Base-by-base conservation (phyloP, 2,329 filamentous ascomycete genomes). In the Endocalyx cinctus region DNA sequence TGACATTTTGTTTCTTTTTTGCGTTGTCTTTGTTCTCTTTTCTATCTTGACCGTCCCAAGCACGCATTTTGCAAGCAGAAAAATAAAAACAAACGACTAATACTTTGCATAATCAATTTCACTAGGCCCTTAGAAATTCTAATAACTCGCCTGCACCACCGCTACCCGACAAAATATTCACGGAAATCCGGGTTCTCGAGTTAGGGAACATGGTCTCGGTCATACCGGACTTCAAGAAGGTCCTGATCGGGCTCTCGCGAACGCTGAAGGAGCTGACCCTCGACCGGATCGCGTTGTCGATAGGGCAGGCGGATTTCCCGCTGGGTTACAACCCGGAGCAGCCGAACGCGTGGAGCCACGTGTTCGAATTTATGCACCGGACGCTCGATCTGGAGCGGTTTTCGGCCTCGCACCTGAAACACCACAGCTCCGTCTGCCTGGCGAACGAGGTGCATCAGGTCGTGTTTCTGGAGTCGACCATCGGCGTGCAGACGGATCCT, bases 161-260 rank as follows among this genome's bases (percentile, higher is more conserved):
- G 16, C 15, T 26, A 30, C 14, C 17, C 35, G 5, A 31, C 15
- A 39, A 39, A 15, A 31, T 30, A 11, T 44, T 47, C 14, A 35
- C 37, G 17, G 25, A 20, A 12, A 35, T 51, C 2, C 25, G 29
- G 15, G 39, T 43, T 10, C 17, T 51, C n/a, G 41, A 48, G 20
- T 16, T 51, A 2, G 35, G 22, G 11, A 43, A 48, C n/a, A 51
- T 51, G 48, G 32, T n/a, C n/a, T 38, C 46, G 1, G 34, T 37
- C 2, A 16, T 29, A 3, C 19, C 28, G 13, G 41, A 36, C 4
- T 22, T 49, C 10, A 36, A 33, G 12, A 41, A 35, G 12, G 34
- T 43, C 2, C 12, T 51, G 13, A 20, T 34, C 8, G 26, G 38
- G 18, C 18, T 51, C 7, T 34, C 48, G 3, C 14, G 25, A 4